Percentiles rank a stretch among this genome's conserved stretches.
Conservation (phyloP, 768 basidiomycete species). For the Tylopilus sp. region DNA sequence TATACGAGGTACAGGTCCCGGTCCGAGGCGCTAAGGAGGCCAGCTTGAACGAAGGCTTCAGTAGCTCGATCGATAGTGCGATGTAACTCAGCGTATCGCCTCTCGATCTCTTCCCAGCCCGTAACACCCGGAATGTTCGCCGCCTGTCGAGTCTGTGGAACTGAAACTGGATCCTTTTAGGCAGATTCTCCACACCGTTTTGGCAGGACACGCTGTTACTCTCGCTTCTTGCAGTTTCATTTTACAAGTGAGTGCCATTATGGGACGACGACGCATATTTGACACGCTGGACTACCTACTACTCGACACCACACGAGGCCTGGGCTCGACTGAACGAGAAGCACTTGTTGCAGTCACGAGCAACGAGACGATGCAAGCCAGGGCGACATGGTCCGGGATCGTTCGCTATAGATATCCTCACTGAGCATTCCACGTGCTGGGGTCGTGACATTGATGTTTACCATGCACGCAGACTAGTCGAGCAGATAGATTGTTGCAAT, state of each 20-base stretch:
- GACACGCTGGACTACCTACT: constrained; percentile 63
- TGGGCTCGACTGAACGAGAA: constrained; percentile 57
- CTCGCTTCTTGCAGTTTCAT: constrained; percentile 46
- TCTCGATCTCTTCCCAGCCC: too few species aligned
- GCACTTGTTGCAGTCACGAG: constrained; percentile 47
- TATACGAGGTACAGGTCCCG: too few species aligned
- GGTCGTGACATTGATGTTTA: too few species aligned
- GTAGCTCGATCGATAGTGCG: too few species aligned
- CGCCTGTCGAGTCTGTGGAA: not conserved
- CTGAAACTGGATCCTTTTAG: constrained; percentile 14
- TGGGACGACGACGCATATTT: constrained; percentile 58
- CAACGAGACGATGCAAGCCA: constrained; percentile 39
- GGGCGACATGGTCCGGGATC: constrained; percentile 43
- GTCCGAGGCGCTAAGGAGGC: too few species aligned
- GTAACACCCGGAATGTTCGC: constrained; percentile 64
- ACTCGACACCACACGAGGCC: constrained; percentile 47
- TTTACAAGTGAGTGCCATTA: constrained; percentile 68
- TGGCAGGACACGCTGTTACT: constrained; percentile 64
- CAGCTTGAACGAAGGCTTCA: too few species aligned
- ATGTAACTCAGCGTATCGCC: too few species aligned
- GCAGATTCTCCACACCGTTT: constrained; percentile 58
- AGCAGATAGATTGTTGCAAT: too few species aligned
- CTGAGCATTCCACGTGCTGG: too few species aligned
- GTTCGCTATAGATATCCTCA: constrained; percentile 71
- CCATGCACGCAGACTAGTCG: too few species aligned